These are phyloP conservation scores for Candida stauntonica DNA, from an alignment of 805 yeast genomes.

Conservation along the genomic window DNA sequence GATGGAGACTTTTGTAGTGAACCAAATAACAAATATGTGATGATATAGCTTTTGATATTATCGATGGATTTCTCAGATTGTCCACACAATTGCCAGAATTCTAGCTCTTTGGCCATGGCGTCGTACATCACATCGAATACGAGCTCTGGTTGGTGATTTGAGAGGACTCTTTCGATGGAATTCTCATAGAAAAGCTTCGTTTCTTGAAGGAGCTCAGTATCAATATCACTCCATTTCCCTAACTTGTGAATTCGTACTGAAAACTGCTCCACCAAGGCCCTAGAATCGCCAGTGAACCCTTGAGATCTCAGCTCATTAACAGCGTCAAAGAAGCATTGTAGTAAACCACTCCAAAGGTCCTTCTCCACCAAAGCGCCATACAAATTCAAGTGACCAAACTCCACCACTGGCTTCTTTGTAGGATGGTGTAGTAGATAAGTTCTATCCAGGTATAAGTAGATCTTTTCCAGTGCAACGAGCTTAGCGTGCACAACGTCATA, in stretches of 20 bases:
- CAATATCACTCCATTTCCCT: slow-evolving; percentile 7
- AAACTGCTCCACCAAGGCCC: slow-evolving; percentile 1
- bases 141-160: not conserved
- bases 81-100: slow-evolving; percentile 13
- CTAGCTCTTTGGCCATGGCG: slow-evolving; percentile 8
- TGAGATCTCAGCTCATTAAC: slow-evolving; percentile 7
- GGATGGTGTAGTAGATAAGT: slow-evolving; percentile 26
- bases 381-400: slow-evolving; percentile 10
- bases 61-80: not conserved
- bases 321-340: slow-evolving; percentile 1
- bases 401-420: slow-evolving; percentile 16
- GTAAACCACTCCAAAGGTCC: slow-evolving; percentile 8
- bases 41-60: slow-evolving; percentile 1
- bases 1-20: slow-evolving; percentile 4
- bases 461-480: slow-evolving; percentile 9
- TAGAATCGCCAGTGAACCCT: not conserved
- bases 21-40: slow-evolving; percentile 9
- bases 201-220: not conserved
- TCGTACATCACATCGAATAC: slow-evolving; percentile 7
- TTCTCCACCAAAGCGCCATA: slow-evolving; percentile 8
- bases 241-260: slow-evolving; percentile 6
- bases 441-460: slow-evolving; percentile 23
- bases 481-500: slow-evolving; percentile 9
- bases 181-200: slow-evolving; percentile 5
- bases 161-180: slow-evolving; percentile 5